Evolutionary conservation across 2,329 filamentous ascomycete species (phyloP).

Genomic region (Fusarium clavum): DNA sequence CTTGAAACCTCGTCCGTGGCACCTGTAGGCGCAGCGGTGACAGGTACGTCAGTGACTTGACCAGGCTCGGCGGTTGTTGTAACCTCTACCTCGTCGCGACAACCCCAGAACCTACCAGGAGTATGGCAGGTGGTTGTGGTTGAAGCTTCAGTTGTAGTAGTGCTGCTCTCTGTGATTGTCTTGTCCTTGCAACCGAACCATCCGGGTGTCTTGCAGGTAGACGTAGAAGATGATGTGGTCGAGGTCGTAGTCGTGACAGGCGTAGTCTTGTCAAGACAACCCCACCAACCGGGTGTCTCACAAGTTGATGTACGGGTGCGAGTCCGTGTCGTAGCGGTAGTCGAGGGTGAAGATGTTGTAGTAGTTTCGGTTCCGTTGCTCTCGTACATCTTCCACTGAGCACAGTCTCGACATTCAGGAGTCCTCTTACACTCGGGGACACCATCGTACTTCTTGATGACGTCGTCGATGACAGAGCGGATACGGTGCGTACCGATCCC

Average conservation of each 20-base stretch:
- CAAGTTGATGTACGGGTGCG: conserved; percentile 88
- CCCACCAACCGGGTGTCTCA: conserved; percentile 94
- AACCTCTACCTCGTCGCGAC: conserved; percentile 57
- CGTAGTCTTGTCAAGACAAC: conserved; percentile 76
- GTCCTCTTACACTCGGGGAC: conserved; percentile 83
- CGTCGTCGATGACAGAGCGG: conserved; percentile 85
- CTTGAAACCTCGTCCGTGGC: conserved; percentile 45
- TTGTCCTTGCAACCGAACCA: conserved; percentile 74
- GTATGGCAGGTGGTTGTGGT: conserved; percentile 57
- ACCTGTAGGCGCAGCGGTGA: conserved; percentile 49
- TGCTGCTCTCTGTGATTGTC: conserved; percentile 49
- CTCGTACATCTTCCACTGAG: conserved; percentile 93
- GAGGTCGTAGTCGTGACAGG: conserved; percentile 55
- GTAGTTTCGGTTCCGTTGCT: conserved; percentile 87
- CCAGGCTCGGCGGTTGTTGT: conserved; percentile 51
- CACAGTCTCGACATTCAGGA: conserved; percentile 87
- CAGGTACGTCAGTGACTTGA: conserved; percentile 43
- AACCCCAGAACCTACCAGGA: conserved; percentile 69
- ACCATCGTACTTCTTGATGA: conserved; percentile 83
- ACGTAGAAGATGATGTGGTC: conserved; percentile 62
- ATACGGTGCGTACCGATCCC: conserved; percentile 94
- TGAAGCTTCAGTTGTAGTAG: conserved; percentile 48
- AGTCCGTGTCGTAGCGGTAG: conserved; percentile 68
- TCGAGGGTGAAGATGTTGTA: conserved; percentile 66
- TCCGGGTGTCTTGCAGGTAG: conserved; percentile 70